A percentile compares a stretch with the other conserved stretches of the same genome.
phyloP scores from a whole-genome alignment of 805 yeast species.

The Spathaspora hagerdaliae region DNA sequence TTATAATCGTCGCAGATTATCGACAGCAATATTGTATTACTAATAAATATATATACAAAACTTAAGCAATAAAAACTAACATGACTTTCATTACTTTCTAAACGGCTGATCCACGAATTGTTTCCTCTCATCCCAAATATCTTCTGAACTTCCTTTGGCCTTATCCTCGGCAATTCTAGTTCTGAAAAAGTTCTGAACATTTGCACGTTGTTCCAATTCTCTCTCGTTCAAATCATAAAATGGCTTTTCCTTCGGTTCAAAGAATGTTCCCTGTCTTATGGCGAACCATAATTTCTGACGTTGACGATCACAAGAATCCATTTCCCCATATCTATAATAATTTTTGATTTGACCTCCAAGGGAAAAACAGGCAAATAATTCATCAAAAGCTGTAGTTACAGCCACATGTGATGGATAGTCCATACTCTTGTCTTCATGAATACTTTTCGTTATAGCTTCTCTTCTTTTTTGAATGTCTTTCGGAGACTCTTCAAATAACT shows the following conservation, averaged over 20 bases:
- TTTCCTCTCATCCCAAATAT: constrained; percentile 65
- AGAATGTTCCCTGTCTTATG: constrained; percentile 44
- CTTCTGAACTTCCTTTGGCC: constrained; percentile 74
- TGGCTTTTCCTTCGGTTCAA: constrained; percentile 11
- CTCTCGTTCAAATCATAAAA: constrained; percentile 22
- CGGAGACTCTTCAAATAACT: constrained; percentile 26
- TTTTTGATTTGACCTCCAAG: constrained; percentile 85
- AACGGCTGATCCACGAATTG: constrained; percentile 36
- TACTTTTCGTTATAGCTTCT: constrained; percentile 16
- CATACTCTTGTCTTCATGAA: constrained; percentile 16
- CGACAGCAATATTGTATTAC: no score
- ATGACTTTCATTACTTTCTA: constrained; percentile 9
- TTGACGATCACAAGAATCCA: constrained; percentile 66
- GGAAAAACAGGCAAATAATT: constrained; percentile 79
- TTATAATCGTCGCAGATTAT: no score
- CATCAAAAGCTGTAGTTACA: constrained; percentile 76
- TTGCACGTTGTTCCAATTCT: constrained; percentile 46
- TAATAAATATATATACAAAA: no score
- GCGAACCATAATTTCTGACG: constrained; percentile 81
- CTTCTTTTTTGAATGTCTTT: constrained; percentile 22
- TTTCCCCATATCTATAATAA: constrained; percentile 79
- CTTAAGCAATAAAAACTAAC: no score
- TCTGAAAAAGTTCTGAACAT: constrained; percentile 69
- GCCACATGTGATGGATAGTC: constrained; percentile 33
- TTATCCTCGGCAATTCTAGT: constrained; percentile 56